Evolutionary conservation across 768 basidiomycete genomes (phyloP), one percentile per base, ranked within the genome.

Genomic region (Trametes elegans): DNA sequence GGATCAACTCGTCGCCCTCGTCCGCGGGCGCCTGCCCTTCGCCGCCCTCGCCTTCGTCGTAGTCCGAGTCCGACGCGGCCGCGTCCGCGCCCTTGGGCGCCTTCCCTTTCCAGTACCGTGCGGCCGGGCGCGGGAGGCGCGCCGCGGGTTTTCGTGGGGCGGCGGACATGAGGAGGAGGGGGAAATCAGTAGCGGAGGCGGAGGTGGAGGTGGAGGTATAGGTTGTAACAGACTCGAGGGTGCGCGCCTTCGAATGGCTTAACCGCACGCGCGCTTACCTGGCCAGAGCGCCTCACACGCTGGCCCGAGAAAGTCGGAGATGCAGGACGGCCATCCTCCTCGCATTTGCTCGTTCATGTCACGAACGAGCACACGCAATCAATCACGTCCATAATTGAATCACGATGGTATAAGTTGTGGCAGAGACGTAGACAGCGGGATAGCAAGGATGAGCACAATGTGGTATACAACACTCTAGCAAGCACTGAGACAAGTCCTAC

Each of bases 51-150:
- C 83, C 80, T 1, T 79, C 82, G 57, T 83, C 80, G 43, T 80
- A 79, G 39, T 86, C 86, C 3, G 84, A 85, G 60, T 88, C 87
- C 6, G 87, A 86, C 19, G 80, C 74, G 35, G 73, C 70, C 23
- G 82, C 82, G 1, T 73, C 73, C 29, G 73, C 78, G 41, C 88
- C 89, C 69, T 90, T 92, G 0, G 92, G 92, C 0, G 84, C 90
- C 62, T 92, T 91, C 51, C 93, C 93, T 62, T 88, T 89, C 85
- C 91, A 90, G 70, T 96, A 95, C 3, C 93, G 87, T 6, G 82
- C 87, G 2, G 83, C 91, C 5, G 93, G 90, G 47, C 79, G 76
- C n/a, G 90, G 79, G 7, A 84, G 78, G n/a, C 90, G 83, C 19
- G 87, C 82, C 7, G 90, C 89, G 56, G 83, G 81, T 62, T 92